Conservation (phyloP, 2,329 filamentous ascomycete genomes). For the Colletotrichum spaethianum region DNA sequence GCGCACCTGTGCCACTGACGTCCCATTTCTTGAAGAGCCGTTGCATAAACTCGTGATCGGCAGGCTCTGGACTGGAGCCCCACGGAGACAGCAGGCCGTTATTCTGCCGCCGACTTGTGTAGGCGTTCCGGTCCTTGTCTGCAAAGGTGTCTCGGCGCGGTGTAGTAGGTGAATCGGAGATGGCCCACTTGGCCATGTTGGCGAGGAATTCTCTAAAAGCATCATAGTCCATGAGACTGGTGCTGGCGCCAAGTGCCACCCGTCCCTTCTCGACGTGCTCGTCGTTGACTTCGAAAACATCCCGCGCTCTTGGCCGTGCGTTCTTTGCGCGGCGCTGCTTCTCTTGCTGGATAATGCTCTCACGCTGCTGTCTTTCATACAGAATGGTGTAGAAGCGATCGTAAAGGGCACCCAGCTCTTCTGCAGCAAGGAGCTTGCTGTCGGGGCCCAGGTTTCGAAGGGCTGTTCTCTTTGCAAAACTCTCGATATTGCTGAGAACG, state of each 20-base stretch:
- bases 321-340: slow-evolving; percentile 76
- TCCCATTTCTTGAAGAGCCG: slow-evolving; percentile 93
- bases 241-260: slow-evolving; percentile 89
- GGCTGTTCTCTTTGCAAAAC: slow-evolving; percentile 95
- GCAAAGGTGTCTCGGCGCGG: slow-evolving; percentile 63
- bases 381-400: slow-evolving; percentile 94
- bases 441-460: slow-evolving; percentile 96
- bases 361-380: slow-evolving; percentile 91
- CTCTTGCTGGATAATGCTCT: slow-evolving; percentile 83
- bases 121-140: slow-evolving; percentile 68
- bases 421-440: slow-evolving; percentile 88
- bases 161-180: slow-evolving; percentile 84
- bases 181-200: slow-evolving; percentile 91
- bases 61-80: slow-evolving; percentile 75
- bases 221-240: slow-evolving; percentile 96
- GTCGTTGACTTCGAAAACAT: slow-evolving; percentile 52
- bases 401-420: slow-evolving; percentile 91
- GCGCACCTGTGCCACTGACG: slow-evolving; percentile 78
- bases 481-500: slow-evolving; percentile 96
- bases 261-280: slow-evolving; percentile 82
- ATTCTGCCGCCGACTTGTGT: slow-evolving; percentile 35
- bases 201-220: slow-evolving; percentile 95
- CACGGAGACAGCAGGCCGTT: slow-evolving; percentile 61
- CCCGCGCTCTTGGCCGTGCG: slow-evolving; percentile 66
- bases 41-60: slow-evolving; percentile 95